These are phyloP conservation scores for Wallacemonas sp. DNA, from an alignment of 208 protist genomes.

Conservation along the genomic window DNA sequence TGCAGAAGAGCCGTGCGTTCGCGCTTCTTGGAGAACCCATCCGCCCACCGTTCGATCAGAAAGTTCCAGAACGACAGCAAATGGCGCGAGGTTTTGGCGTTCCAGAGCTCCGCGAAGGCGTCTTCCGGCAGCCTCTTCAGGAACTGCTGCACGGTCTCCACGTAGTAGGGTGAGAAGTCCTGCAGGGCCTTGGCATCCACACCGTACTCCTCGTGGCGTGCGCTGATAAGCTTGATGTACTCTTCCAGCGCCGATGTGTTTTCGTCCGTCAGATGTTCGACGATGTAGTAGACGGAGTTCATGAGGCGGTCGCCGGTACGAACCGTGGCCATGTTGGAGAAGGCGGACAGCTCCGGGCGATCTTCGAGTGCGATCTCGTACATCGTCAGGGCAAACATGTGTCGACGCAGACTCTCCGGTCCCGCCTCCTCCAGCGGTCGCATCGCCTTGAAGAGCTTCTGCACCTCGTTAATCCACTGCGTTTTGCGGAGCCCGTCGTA, in stretches of 20 bases:
- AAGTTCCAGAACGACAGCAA: conserved; percentile 2
- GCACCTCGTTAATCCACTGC: conserved; percentile 17
- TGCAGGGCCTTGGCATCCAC: background rate
- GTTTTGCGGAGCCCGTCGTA: conserved; percentile 12
- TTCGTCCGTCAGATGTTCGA: conserved; percentile 22
- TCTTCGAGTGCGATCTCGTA: conserved; percentile 23
- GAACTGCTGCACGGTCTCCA: background rate
- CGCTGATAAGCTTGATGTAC: conserved; percentile 18
- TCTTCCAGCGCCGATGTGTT: conserved; percentile 16
- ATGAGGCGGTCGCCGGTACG: conserved; percentile 23
- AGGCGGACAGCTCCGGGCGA: conserved; percentile 18
- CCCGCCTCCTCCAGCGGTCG: conserved; percentile 14
- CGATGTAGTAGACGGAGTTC: conserved; percentile 26
- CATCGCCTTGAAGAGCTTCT: conserved; percentile 2
- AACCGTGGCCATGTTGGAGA: conserved; percentile 23
- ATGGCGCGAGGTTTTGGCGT: background rate
- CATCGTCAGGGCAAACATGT: conserved; percentile 31
- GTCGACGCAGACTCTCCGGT: conserved; percentile 4
- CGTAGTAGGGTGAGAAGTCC: conserved; percentile 4
- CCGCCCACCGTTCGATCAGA: background rate
- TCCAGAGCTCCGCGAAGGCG: background rate
- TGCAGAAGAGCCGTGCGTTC: conserved; percentile 5
- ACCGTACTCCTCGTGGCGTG: conserved; percentile 13
- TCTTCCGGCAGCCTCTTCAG: background rate
- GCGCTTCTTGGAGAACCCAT: background rate